A percentile compares a stretch with the other conserved stretches of the same genome.
These are phyloP conservation scores for Clonostachys solani DNA, from an alignment of 2,329 filamentous ascomycete species.

Conservation along the genomic window DNA sequence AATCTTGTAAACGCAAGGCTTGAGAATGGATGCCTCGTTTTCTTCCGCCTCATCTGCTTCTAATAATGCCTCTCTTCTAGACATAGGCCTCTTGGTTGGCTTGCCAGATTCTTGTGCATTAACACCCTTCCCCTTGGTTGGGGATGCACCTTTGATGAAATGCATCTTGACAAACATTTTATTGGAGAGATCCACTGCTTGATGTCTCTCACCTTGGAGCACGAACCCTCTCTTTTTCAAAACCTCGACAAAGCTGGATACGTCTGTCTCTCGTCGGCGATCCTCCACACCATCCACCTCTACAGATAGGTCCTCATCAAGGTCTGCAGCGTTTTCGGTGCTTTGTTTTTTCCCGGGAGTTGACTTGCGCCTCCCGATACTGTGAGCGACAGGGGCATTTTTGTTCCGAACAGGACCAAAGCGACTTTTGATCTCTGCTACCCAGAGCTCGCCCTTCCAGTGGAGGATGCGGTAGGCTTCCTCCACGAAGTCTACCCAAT, in stretches of 20 bases:
- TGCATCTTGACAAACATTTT: constrained; percentile 99
- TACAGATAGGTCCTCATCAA: constrained; percentile 57
- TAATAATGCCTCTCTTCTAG: constrained; percentile 37
- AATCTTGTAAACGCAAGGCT: constrained; percentile 95
- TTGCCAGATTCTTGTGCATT: constrained; percentile 49
- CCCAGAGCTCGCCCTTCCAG: constrained; percentile 94
- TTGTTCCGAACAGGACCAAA: constrained; percentile 49
- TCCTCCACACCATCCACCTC: constrained; percentile 66
- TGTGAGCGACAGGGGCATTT: constrained; percentile 54
- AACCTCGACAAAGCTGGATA: constrained; percentile 81
- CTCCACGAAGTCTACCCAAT: constrained; percentile 95
- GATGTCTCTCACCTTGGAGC: constrained; percentile 59
- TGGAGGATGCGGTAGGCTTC: constrained; percentile 89
- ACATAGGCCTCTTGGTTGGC: constrained; percentile 49
- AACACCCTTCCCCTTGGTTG: constrained; percentile 71
- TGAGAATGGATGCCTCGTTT: constrained; percentile 66
- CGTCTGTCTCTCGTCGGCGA: constrained; percentile 72
- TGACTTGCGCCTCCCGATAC: constrained; percentile 66
- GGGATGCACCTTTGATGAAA: constrained; percentile 79
- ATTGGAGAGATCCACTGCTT: constrained; percentile 76
- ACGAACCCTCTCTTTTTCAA: constrained; percentile 78
- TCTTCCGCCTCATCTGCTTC: constrained; percentile 53
- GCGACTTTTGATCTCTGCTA: constrained; percentile 93
- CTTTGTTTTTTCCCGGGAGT: constrained; percentile 41
- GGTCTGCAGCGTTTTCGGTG: constrained; percentile 36